A percentile compares a stretch with the other conserved stretches of the same genome.
These are phyloP conservation scores for Cadophora luteo-olivacea DNA, from an alignment of 2,329 filamentous ascomycete species.

Conservation along the genomic window DNA sequence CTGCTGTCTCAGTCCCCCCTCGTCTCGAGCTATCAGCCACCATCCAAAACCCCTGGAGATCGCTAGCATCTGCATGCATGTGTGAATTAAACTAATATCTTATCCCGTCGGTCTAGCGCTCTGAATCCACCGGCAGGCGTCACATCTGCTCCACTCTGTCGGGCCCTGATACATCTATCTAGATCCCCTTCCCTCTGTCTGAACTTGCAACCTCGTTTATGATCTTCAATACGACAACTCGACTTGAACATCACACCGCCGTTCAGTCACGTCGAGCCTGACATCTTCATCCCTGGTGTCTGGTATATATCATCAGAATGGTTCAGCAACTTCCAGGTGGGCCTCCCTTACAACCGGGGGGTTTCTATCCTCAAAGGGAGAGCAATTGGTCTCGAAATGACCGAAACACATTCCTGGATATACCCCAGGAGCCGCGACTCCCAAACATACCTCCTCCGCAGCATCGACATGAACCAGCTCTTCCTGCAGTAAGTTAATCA, in stretches of 20 bases:
- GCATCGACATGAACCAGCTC: neutral
- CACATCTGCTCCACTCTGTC: constrained; percentile 25
- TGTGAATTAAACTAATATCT: constrained; percentile 28
- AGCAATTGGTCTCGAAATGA: constrained; percentile 31
- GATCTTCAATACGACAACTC: constrained; percentile 41
- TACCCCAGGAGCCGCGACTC: constrained; percentile 29
- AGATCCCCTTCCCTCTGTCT: constrained; percentile 32
- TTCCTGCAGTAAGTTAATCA: constrained; percentile 4
- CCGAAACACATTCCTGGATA: constrained; percentile 32
- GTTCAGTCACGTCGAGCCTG: constrained; percentile 23
- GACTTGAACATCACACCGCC: constrained; percentile 39
- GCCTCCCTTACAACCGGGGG: constrained; percentile 31
- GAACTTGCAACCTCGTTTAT: constrained; percentile 30
- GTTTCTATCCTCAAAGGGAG: constrained; percentile 33
- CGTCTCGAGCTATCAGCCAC: constrained; percentile 26
- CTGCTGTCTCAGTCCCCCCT: constrained; percentile 3
- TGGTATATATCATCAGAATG: constrained; percentile 36
- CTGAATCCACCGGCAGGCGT: constrained; percentile 22
- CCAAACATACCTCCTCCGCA: neutral
- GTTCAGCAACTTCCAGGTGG: constrained; percentile 31
- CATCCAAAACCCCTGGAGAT: constrained; percentile 16
- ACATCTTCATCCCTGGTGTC: constrained; percentile 9
- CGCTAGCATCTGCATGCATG: constrained; percentile 27
- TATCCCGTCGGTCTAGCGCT: constrained; percentile 28
- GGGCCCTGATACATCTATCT: constrained; percentile 39